Base-by-base conservation (phyloP, 2,329 filamentous ascomycete genomes). In the Apiospora sp. region DNA sequence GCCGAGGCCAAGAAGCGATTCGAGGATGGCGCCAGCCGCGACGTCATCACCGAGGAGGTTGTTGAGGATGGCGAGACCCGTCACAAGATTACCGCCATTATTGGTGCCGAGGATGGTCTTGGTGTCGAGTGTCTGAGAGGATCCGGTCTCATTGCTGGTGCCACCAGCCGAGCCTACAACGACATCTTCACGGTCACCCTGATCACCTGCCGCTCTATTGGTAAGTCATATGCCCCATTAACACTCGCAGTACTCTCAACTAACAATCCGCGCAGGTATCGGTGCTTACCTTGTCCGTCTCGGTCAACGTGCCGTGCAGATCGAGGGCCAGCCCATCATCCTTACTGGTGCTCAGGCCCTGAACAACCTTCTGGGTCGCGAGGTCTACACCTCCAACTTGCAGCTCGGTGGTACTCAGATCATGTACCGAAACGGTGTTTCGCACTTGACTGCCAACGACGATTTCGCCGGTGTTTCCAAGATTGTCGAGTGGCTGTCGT, bases 351-450 rank as follows among this genome's bases (percentile, higher is more conserved):
- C 96, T 68, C 94, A 94, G 76, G 96, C 96, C 73, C 93, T 99
- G 83, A 99, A 99, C 91, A 99, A 98, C 87, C 89, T 99, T 79
- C 91, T 99, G 74, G 96, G 96, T 80, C 95, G 97, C 78, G 96
- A 99, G 85, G 96, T 99, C 43, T 99, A 99, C 87, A 98, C 96
- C 34, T 98, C 96, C 74, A 99, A 99, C 89, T 86, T 99, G 81
- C 96, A 99, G 88, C 94, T 99, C 76, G 96, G 96, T 91, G 96
- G 96, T 79, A 99, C 96, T n/a, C 96, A 99, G 86, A 99, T 99
- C 89, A 99, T 99, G 96, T 98, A 99, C 91, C 95, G 94, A 87
- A 99, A 99, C 83, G 96, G 96, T 91, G 96, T 99, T 58, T 98
- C 96, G 30, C 96, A 99, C 87, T 96, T 98, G 94, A 98, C 96